Conservation (phyloP, 1,284 basidiomycete species). For the Xerocomus minutiporus region DNA sequence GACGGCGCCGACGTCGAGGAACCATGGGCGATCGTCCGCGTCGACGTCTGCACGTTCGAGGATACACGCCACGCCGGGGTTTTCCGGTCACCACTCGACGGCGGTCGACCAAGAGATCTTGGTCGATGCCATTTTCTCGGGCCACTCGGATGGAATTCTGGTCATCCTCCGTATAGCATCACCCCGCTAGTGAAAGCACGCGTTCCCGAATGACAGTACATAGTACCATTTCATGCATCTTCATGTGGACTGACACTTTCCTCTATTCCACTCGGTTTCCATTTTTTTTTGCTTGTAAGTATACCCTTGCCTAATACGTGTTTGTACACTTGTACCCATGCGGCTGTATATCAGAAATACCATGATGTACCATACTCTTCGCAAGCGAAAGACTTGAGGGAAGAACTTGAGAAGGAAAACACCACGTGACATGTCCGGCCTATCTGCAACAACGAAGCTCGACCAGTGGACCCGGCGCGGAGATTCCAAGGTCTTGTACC, state of each 20-base stretch:
- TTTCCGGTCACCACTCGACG: not conserved
- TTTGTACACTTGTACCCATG: too few relatives aligned
- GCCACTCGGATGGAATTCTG: slow-evolving; percentile 74
- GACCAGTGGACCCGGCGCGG: too few relatives aligned
- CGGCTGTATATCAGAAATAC: not conserved
- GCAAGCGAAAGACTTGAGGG: too few relatives aligned
- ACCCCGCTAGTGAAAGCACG: not conserved
- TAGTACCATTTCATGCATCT: not conserved
- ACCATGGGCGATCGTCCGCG: slow-evolving; percentile 8
- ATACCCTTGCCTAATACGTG: too few relatives aligned
- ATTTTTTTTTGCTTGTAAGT: too few relatives aligned
- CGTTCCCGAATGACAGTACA: not conserved
- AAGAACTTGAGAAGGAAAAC: too few relatives aligned
- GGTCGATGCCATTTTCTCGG: slow-evolving; percentile 76
- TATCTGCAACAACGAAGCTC: too few relatives aligned
- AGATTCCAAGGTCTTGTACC: too few relatives aligned
- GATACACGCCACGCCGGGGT: slow-evolving; percentile 4
- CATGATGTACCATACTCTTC: not conserved
- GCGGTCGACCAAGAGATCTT: slow-evolving; percentile 36
- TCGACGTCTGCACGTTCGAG: slow-evolving; percentile 10
- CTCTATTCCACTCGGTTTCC: too few relatives aligned
- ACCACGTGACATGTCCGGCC: too few relatives aligned
- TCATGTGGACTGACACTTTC: not conserved
- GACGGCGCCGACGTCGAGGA: slow-evolving; percentile 13
- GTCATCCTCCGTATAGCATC: slow-evolving; percentile 54